phyloP scores from a whole-genome alignment of 495 filamentous ascomycete species.

The Podospora didyma region DNA sequence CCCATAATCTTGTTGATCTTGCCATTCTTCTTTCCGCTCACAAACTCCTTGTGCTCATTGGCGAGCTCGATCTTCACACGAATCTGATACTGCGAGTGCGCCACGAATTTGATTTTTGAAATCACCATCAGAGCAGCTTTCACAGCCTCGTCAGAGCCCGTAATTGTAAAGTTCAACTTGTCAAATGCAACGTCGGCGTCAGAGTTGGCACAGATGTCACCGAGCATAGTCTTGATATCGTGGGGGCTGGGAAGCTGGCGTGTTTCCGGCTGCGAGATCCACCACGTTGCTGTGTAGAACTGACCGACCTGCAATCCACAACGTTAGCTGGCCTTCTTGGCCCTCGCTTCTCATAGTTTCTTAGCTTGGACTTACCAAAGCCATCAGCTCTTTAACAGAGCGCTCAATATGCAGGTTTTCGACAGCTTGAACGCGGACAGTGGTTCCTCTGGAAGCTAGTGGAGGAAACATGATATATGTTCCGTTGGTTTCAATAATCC shows the following conservation, averaged over 20 bases:
- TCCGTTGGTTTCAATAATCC: slow-evolving; percentile 95
- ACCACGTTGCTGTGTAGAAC: slow-evolving; percentile 97
- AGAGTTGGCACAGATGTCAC: slow-evolving; percentile 93
- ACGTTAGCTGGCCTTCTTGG: slow-evolving; percentile 26
- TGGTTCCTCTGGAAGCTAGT: slow-evolving; percentile 71
- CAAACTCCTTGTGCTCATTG: slow-evolving; percentile 99
- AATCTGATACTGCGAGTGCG: slow-evolving; percentile 83
- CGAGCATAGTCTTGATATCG: slow-evolving; percentile 84
- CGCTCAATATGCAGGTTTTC: slow-evolving; percentile 92
- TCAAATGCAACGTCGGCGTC: slow-evolving; percentile 93
- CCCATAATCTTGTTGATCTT: slow-evolving; percentile 99
- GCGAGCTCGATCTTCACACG: slow-evolving; percentile 97
- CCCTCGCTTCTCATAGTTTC: neutral
- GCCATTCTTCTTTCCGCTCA: slow-evolving; percentile 98
- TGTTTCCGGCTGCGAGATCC: slow-evolving; percentile 75
- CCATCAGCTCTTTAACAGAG: slow-evolving; percentile 92
- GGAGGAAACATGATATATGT: slow-evolving; percentile 87
- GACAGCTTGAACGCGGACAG: slow-evolving; percentile 84
- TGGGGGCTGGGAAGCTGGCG: slow-evolving; percentile 64
- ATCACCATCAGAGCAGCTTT: slow-evolving; percentile 91
- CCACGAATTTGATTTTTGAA: slow-evolving; percentile 84
- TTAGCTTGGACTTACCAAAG: slow-evolving; percentile 55
- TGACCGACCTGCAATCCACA: slow-evolving; percentile 70
- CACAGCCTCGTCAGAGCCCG: slow-evolving; percentile 91
- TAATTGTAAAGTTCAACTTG: slow-evolving; percentile 87